A percentile compares a stretch with the other conserved stretches of the same genome.
phyloP scores from a whole-genome alignment of 1,284 basidiomycete genomes.

The Cryptococcus sp. region DNA sequence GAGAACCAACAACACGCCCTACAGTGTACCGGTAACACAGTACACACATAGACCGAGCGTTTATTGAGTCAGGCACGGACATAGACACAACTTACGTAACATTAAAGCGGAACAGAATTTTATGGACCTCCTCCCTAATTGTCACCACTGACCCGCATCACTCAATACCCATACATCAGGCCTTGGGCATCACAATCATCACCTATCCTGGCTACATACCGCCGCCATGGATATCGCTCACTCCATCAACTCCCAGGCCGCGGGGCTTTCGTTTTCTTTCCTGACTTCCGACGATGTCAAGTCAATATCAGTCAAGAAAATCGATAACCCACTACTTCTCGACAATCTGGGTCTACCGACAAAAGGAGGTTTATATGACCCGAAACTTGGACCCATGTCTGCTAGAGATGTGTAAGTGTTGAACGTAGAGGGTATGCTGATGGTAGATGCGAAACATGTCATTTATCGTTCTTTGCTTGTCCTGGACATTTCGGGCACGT shows the following conservation, averaged over 20 bases:
- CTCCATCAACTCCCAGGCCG: constrained; percentile 77
- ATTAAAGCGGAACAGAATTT: too few relatives aligned
- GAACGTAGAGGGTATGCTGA: not conserved
- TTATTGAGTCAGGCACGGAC: too few relatives aligned
- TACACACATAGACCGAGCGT: too few relatives aligned
- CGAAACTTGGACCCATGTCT: constrained; percentile 85
- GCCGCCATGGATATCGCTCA: constrained; percentile 91
- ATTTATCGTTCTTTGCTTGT: constrained; percentile 84
- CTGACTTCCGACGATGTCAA: constrained; percentile 86
- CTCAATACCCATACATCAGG: too few relatives aligned
- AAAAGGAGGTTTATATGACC: constrained; percentile 90
- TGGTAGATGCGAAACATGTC: constrained; percentile 85
- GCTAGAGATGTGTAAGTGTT: constrained; percentile 77
- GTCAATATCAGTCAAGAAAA: constrained; percentile 93
- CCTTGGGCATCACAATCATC: too few relatives aligned
- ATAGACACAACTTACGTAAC: too few relatives aligned
- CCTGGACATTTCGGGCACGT: constrained; percentile 99
- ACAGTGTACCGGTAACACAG: too few relatives aligned
- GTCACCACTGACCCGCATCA: not conserved
- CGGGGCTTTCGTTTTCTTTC: constrained; percentile 90
- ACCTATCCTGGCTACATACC: too few relatives aligned
- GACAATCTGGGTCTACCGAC: constrained; percentile 93
- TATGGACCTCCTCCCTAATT: not conserved
- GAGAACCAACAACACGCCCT: too few relatives aligned
- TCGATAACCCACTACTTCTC: constrained; percentile 87